A percentile compares a stretch with the other conserved stretches of the same genome.
Conservation (phyloP, 495 filamentous ascomycete species). For the Lophiotrema nucula region DNA sequence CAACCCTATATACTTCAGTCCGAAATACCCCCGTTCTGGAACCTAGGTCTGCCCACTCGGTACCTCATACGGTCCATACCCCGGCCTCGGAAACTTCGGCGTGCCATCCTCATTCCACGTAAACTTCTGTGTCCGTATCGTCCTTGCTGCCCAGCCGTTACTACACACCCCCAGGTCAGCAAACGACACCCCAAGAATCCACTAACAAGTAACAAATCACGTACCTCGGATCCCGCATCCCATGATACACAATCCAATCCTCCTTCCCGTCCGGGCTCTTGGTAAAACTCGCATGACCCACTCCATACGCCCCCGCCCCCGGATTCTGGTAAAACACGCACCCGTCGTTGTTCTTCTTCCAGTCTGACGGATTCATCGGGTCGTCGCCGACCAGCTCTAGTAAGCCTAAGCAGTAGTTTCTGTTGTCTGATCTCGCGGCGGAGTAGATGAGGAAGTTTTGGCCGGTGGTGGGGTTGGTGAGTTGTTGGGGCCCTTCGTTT, state of each 20-base stretch:
- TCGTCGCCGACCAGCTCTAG: constrained; percentile 50
- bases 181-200: too few relatives aligned
- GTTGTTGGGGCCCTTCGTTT: constrained; percentile 52
- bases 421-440: constrained; percentile 49
- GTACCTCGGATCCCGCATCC: constrained; percentile 44
- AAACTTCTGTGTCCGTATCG: constrained; percentile 44
- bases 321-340: constrained; percentile 54
- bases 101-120: constrained; percentile 43
- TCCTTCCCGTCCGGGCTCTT: constrained; percentile 49
- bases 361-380: constrained; percentile 51
- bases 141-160: constrained; percentile 42
- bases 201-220: too few relatives aligned
- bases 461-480: constrained; percentile 48
- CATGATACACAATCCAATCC: constrained; percentile 53
- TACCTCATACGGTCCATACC: constrained; percentile 44
- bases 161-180: too few relatives aligned
- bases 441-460: constrained; percentile 51
- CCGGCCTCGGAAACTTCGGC: constrained; percentile 42
- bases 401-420: constrained; percentile 46
- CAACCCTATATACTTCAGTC: too few relatives aligned
- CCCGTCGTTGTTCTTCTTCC: constrained; percentile 47
- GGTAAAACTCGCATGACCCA: constrained; percentile 51
- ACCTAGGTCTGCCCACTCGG: constrained; percentile 37
- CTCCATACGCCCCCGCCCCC: constrained; percentile 44
- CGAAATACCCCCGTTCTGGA: too few relatives aligned